Base-by-base conservation (phyloP, 2,329 filamentous ascomycete genomes). In the Rugonectria rugulosa region DNA sequence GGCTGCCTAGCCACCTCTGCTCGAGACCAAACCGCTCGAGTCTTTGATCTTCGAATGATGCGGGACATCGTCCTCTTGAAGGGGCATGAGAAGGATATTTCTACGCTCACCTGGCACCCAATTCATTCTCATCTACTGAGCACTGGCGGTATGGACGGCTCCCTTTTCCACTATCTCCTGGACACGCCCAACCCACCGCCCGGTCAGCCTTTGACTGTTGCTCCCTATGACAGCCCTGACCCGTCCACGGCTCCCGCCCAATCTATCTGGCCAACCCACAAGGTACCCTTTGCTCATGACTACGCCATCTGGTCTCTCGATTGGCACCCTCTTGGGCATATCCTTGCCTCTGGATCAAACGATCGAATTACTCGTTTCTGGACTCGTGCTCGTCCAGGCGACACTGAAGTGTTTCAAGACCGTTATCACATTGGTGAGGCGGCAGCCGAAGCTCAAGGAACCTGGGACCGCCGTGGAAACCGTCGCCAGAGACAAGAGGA, bases 1-100 rank as follows among this genome's bases (percentile, higher is more conserved):
- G 84, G 89, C 62, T 89, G 96, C 58, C 83, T 99, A 42, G 95
- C 94, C 29, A 97, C 95, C 1, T 96, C 92, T 26, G 95, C 93
- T 37, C 86, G 95, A 71, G 95, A 99, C 69, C 91, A 96, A 72
- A 96, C 91, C 1, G 92, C 93, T 8, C 87, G 95, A 57, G 87
- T 99, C 40, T 98, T 98, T 68, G 95, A 99, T 72, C 81, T 99
- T 52, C 87, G 95, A 43, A 97, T 97, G 90, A 98, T 99, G 95
- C 90, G 95, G 60, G 95, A 99, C 72, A 93, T 98, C 52, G 91
- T 92, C 65, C 85, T 98, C 41, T 84, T 99, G 19, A 90, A 94
- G 65, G 95, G 95, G 7, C 93, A 98, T 71, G 93, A 98, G 65
- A 98, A 97, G 75, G 95, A 97, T 63, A 91, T 99, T 57, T 94